A percentile compares a stretch with the other conserved stretches of the same genome.
Evolutionary conservation across 2,329 filamentous ascomycete species (phyloP).

Genomic region (Amylocarpus encephaloides): DNA sequence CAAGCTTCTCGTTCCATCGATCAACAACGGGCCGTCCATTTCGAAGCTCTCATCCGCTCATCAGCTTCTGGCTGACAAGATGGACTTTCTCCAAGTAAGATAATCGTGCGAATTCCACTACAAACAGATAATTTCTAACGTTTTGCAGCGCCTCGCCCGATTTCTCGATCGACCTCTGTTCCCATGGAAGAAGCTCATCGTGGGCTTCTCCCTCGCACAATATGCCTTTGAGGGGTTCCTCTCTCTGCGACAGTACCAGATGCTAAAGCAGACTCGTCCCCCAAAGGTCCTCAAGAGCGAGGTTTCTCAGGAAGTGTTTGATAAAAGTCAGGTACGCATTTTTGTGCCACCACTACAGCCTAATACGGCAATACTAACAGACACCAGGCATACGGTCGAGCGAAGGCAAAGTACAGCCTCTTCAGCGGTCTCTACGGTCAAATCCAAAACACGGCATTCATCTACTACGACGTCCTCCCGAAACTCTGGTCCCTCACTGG

Average conservation of each 20-base stretch:
- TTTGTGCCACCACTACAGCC: background rate
- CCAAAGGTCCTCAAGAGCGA: slow-evolving; percentile 85
- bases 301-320: slow-evolving; percentile 82
- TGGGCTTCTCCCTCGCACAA: slow-evolving; percentile 89
- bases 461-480: slow-evolving; percentile 85
- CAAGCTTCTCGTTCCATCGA: background rate
- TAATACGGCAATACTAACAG: slow-evolving; percentile 10
- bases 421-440: slow-evolving; percentile 76
- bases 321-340: slow-evolving; percentile 71
- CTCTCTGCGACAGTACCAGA: slow-evolving; percentile 80
- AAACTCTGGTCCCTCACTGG: slow-evolving; percentile 85
- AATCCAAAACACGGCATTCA: slow-evolving; percentile 80
- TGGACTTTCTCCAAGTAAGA: slow-evolving; percentile 33
- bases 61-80: slow-evolving; percentile 17
- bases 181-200: slow-evolving; percentile 94
- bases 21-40: background rate
- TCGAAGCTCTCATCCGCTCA: background rate
- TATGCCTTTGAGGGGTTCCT: slow-evolving; percentile 87
- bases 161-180: slow-evolving; percentile 87
- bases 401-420: slow-evolving; percentile 87
- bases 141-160: slow-evolving; percentile 62
- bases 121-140: slow-evolving; percentile 14
- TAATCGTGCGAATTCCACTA: background rate
- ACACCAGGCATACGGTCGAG: slow-evolving; percentile 75
- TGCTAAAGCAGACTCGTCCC: slow-evolving; percentile 71